Base-by-base conservation (phyloP, 805 yeast species). In the Cyberlindnera saturnus region DNA sequence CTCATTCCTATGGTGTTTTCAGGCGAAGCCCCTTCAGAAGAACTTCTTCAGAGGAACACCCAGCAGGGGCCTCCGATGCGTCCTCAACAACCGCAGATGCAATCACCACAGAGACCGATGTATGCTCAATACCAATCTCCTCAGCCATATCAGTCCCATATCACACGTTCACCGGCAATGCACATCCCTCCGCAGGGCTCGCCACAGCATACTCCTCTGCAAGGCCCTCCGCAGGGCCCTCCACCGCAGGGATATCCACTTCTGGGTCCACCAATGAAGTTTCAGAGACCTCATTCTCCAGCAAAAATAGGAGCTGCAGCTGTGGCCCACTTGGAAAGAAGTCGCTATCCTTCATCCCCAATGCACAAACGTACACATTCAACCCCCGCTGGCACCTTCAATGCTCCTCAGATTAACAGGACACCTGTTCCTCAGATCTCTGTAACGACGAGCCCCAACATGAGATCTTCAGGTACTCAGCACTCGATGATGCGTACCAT, bases 231-330 rank as follows among this genome's bases (percentile, higher is more conserved):
- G 13, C 23, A 28, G 15, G 39, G 36, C 3, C 36, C 37, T 5
- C 18, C 34, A 1, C 15, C 36, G 6, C 49, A 41, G 7, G 34
- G 30, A 10, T 43, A 38, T 19, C 42, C 44, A 1, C 43, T 45
- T 36, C 36, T 53, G 6, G 59, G 52, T 1, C 60, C 59, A 9
- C 60, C 60, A 19, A 49, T 52, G 4, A 20, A 50, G 4, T 41
- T 53, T 31, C 47, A 45, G 2, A 61, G 81, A 47, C 77, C 82
- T 15, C 60, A 73, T 28, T 79, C 86, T 2, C 89, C 89, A 0
- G 84, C 87, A 1, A 79, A 78, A 51, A 71, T 81, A 10, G 90
- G 90, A 1, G 88, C 88, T 1, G 75, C 73, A 18, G 87, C 88
- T 1, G 85, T 82, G 1, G 82, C 86, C 0, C 66, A 69, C 1